These are phyloP conservation scores for Boletus pseudopeckii DNA, from an alignment of 768 basidiomycete species.

Conservation along the genomic window DNA sequence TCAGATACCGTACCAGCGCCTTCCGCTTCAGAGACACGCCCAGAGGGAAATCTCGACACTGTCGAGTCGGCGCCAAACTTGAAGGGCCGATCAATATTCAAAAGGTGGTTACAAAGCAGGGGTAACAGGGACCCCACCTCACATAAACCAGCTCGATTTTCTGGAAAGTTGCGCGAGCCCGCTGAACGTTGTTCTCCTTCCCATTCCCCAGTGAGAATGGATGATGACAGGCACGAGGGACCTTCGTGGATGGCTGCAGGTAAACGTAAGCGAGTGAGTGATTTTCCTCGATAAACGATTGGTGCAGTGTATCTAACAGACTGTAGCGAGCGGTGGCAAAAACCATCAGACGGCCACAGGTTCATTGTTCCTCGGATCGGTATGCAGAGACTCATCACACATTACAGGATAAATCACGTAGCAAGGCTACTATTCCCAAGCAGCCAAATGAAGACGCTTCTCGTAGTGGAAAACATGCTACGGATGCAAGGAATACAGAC, in stretches of 20 bases:
- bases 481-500: no score
- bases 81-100: neutral
- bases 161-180: neutral
- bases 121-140: neutral
- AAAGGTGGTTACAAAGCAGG: neutral
- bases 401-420: neutral
- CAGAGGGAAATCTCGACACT: neutral
- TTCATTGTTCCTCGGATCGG: neutral
- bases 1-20: neutral
- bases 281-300: no score
- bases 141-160: neutral
- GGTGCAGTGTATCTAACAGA: no score
- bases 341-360: neutral
- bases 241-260: neutral
- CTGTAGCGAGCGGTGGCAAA: neutral
- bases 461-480: no score
- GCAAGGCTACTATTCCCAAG: neutral
- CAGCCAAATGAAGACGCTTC: neutral
- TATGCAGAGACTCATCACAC: neutral
- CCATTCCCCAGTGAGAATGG: neutral
- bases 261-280: neutral
- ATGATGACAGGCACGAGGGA: neutral
- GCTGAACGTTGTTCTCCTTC: neutral
- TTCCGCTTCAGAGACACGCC: neutral
- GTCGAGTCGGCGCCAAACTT: neutral